Evolutionary conservation across 257 asterid species (phyloP).

Genomic region (Penstemon davidsonii): DNA sequence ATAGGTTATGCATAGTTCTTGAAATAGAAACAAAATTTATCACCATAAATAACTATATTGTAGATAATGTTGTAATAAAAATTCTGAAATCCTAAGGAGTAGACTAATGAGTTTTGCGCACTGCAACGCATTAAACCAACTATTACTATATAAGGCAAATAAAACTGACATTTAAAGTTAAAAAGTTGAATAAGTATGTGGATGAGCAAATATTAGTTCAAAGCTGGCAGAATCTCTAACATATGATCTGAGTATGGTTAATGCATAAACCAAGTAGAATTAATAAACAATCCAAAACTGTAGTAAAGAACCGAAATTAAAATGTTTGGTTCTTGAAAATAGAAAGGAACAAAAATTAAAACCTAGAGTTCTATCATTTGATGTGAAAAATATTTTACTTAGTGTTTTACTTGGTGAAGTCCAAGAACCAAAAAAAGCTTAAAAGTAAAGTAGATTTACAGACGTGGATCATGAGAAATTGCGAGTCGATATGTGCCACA

Average conservation of each 20-base stretch:
- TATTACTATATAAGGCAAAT: too few species aligned
- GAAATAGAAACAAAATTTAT: slow-evolving; percentile 7
- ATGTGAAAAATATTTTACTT: too few species aligned
- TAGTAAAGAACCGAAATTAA: too few species aligned
- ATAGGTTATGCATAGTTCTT: too few species aligned
- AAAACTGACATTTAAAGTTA: too few species aligned
- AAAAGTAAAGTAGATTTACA: slow-evolving; percentile 4
- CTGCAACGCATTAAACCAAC: background rate
- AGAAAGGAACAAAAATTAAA: too few species aligned
- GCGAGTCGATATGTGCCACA: background rate
- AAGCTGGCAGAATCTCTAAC: background rate
- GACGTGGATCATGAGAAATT: background rate
- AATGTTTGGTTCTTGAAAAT: too few species aligned
- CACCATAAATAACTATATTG: background rate
- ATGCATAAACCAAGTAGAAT: background rate
- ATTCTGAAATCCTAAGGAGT: background rate
- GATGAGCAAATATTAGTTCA: background rate
- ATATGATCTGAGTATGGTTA: background rate
- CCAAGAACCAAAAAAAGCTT: background rate
- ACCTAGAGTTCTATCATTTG: too few species aligned
- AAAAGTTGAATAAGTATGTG: background rate
- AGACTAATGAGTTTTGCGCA: background rate
- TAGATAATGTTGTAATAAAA: background rate
- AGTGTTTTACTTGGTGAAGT: too few species aligned
- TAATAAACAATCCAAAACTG: background rate